Base-by-base conservation (phyloP, 2,329 filamentous ascomycete genomes). In the Nigrospora osmanthi region DNA sequence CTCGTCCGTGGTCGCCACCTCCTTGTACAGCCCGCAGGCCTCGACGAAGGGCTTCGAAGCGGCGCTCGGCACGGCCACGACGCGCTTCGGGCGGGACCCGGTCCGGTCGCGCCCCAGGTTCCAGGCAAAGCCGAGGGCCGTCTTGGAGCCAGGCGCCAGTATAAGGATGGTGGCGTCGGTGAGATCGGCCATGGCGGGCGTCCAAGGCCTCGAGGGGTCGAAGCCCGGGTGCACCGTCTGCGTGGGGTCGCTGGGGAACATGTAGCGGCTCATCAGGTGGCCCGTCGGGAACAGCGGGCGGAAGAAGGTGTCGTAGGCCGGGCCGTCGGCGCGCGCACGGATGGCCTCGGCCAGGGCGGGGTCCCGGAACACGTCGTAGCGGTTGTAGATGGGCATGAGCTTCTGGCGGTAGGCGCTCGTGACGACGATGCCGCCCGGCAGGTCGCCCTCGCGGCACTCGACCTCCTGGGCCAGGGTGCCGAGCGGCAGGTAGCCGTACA, bases 401-500 rank as follows among this genome's bases (percentile, higher is more conserved):
- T 56, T 44, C 33, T 58, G 49, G 0, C 70, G 55, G 49, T 69
- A 60, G 4, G 52, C 52, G 47, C 59, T 67, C 6, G 56, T 58
- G 36, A 70, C 68, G n/a, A 58, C 46, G 49, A 68, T 57, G 30
- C 71, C 62, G 6, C 57, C 60, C 1, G 47, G 30, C 11, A 53
- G 47, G 5, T 48, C 48, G 17, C 52, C 43, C 0, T 50, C 43
- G 31, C 58, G 49, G 30, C 75, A 59, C 19, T 58, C 49, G 4
- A 75, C 51, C 37, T 69, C 64, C 11, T 67, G 52, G 0, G 63
- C 50, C 2, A 65, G 56, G 0, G 61, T 62, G 1, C 63, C 62
- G 4, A 69, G 67, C 0, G 71, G 69, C 52, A 71, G 66, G 52
- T 64, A 72, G 0, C 72, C 72, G 34, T 50, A 72, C 0, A 75